These are phyloP conservation scores for Serendipita sp. DNA, from an alignment of 768 basidiomycete genomes.

Conservation along the genomic window DNA sequence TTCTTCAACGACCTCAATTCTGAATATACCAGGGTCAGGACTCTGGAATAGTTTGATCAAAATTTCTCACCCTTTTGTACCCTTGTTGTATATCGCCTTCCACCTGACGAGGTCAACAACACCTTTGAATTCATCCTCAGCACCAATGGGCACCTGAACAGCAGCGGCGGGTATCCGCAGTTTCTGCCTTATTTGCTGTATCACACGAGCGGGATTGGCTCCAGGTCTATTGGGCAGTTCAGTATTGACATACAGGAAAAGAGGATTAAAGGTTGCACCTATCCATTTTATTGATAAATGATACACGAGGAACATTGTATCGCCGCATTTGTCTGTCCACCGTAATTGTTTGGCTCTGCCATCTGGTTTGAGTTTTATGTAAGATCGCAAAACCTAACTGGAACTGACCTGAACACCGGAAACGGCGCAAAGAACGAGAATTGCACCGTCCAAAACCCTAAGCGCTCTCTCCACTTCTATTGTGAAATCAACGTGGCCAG, in stretches of 20 bases:
- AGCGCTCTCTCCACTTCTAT: constrained; percentile 97
- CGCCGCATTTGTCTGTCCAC: constrained; percentile 98
- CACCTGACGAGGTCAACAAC: constrained; percentile 89
- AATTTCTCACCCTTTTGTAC: constrained; percentile 67
- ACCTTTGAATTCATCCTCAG: constrained; percentile 72
- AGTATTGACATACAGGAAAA: neutral
- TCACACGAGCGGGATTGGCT: constrained; percentile 91
- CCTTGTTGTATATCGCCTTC: constrained; percentile 91
- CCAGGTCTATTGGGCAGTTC: constrained; percentile 48
- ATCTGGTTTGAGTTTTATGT: neutral
- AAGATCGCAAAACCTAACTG: neutral
- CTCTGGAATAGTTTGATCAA: neutral
- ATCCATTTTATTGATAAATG: constrained; percentile 99
- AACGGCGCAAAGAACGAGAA: constrained; percentile 91
- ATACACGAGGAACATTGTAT: constrained; percentile 88
- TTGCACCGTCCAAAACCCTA: constrained; percentile 90
- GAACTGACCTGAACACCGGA: constrained; percentile 74
- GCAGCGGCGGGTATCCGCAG: constrained; percentile 86
- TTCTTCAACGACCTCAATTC: constrained; percentile 59
- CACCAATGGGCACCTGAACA: constrained; percentile 89
- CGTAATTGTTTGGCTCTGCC: constrained; percentile 90
- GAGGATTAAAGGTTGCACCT: constrained; percentile 29
- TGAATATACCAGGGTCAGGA: constrained; percentile 18
- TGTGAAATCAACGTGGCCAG: constrained; percentile 99
- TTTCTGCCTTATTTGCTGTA: constrained; percentile 81